Base-by-base conservation (phyloP, 768 basidiomycete species). In the Tylopilus cervinicoccineus region DNA sequence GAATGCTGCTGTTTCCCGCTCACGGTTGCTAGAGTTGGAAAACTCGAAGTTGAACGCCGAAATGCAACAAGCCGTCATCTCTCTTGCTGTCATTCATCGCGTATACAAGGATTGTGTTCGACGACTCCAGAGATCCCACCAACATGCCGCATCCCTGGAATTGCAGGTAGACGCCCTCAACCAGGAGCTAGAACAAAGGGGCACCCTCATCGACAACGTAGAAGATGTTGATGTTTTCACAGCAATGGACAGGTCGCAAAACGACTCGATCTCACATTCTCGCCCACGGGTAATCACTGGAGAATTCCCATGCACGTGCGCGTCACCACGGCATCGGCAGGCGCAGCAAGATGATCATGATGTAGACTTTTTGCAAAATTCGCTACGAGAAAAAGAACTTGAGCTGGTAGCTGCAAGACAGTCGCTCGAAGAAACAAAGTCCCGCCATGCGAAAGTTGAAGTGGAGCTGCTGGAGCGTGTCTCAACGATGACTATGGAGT, bases 331-430 rank as follows among this genome's bases (percentile, higher is more conserved):
- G 12, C 48, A 26, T 19, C 52, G 37, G 13, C 39, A 48, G 23
- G 40, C 24, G 4, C 33, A 36, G 13, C 47, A 47, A 19, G 22
- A 50, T 39, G 37, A 24, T 20, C 41, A 61, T 43, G 59, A 68
- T 29, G 60, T 65, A 44, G 72, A 76, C 38, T 58, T 67, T 19
- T 48, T 79, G 20, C 70, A 70, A 42, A 55, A 58, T 16, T 73
- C 61, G 32, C 63, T 78, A n/a, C 57, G 63, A 9, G 62, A 70
- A 26, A 66, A 60, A 26, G 62, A 61, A 33, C 60, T 58, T 38
- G 62, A 72, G 17, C 51, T 78, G 26, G 63, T 67, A 32, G 62
- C 69, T 28, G 60, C 73, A 11, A 68, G 63, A 48, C 61, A 61
- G 13, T 59, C 62, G 8, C 61, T 71, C 34, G 58, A 64, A 27